phyloP scores from a whole-genome alignment of 768 basidiomycete genomes.

The Termitomyces sp. region DNA sequence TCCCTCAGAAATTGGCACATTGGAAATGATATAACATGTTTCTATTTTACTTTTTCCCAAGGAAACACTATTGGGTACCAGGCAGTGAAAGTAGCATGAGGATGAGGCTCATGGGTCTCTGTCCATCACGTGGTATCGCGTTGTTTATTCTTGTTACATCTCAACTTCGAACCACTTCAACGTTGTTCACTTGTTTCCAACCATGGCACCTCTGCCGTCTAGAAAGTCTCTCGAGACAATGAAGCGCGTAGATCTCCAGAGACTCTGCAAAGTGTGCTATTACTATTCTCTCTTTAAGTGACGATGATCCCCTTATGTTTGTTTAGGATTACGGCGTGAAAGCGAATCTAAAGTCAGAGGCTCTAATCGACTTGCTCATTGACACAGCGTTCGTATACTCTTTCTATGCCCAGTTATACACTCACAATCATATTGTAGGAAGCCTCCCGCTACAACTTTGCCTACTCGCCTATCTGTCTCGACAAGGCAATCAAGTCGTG shows the following conservation, averaged over 20 bases:
- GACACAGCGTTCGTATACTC: conserved; percentile 41
- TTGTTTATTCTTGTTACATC: conserved; percentile 15
- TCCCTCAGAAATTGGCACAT: no score
- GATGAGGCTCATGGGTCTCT: background rate
- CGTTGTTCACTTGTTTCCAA: conserved; percentile 10
- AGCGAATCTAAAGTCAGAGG: conserved; percentile 79
- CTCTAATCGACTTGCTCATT: conserved; percentile 67
- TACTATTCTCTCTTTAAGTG: background rate
- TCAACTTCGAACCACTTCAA: conserved; percentile 14
- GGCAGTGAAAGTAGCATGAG: background rate
- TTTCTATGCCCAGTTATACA: conserved; percentile 1
- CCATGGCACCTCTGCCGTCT: conserved; percentile 36
- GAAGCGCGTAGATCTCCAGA: conserved; percentile 45
- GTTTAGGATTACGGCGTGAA: conserved; percentile 71
- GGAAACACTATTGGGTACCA: no score
- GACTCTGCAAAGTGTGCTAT: conserved; percentile 61
- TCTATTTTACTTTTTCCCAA: no score
- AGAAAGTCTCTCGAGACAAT: conserved; percentile 37
- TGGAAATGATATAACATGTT: no score
- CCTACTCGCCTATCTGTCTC: conserved; percentile 27
- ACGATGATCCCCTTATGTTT: conserved; percentile 10
- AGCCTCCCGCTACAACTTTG: conserved; percentile 16
- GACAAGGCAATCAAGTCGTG: conserved; percentile 29
- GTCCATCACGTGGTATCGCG: conserved; percentile 18
- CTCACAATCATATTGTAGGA: background rate